Evolutionary conservation across 1,284 basidiomycete species (phyloP), one percentile per base, ranked within the genome.

Genomic region (Moesziomyces sp.): DNA sequence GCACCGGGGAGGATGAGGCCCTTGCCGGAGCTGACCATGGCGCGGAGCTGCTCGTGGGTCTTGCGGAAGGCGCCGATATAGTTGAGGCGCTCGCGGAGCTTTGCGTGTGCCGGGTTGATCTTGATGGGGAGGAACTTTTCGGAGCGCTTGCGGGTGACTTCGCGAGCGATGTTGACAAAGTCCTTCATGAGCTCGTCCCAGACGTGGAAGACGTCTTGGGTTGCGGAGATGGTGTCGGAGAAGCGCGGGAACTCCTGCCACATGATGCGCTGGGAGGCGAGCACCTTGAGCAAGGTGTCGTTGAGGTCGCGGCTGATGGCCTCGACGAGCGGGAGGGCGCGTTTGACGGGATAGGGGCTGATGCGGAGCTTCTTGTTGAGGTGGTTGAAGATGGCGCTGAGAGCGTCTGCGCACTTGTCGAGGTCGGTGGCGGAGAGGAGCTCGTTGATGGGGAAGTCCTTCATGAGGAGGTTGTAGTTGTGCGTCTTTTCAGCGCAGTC

Each of bases 131-230:
- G 93, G 85, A 99, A 98, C 85, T 92, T 92, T 83, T 99, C 97
- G 46, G 88, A 88, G 10, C 96, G 89, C 86, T 95, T 95, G 65
- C 95, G 88, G 44, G 92, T 95, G 35, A 97, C 91, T 82, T 99
- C 97, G 72, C 97, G 89, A 3, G 96, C 96, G 48, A 97, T 93
- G 81, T 95, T 96, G 21, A 94, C 97, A 82, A 99, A 99, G 83
- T 97, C 96, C 86, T 98, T 98, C 86, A 97, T 92, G 56, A 91
- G 89, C 81, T 97, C 96, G 85, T 98, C 96, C 96, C 96, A 99
- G 1, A 91, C 92, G 9, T 90, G 88, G 87, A 98, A 98, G 57
- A 97, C 94, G 42, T 88, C 89, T 73, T 89, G 90, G 0, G 92
- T 91, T 62, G 91, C 89, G 1, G 87, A 86, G 59, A 97, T 89